These are phyloP conservation scores for Blastocladiella britannica DNA, from an alignment of 192 early-diverging fungal genomes.

Conservation along the genomic window DNA sequence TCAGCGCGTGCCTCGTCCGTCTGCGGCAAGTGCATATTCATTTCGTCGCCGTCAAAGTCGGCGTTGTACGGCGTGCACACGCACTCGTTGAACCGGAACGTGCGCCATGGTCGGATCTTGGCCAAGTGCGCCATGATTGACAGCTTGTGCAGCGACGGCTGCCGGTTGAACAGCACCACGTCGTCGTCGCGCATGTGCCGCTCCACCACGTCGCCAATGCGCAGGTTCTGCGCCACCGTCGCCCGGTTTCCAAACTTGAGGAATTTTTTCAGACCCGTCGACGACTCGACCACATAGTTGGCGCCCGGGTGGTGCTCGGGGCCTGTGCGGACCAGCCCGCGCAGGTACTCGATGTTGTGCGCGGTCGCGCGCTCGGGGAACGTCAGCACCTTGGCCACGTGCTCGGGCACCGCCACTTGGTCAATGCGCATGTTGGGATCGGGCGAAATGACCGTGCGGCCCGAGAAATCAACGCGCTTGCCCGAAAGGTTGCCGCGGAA, in stretches of 20 bases:
- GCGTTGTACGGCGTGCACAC: slow-evolving; percentile 99
- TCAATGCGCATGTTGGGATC: slow-evolving; percentile 97
- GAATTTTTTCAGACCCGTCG: slow-evolving; percentile 32
- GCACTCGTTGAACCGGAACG: slow-evolving; percentile 98
- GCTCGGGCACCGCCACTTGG: slow-evolving; percentile 78
- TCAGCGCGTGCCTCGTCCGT: slow-evolving; percentile 96
- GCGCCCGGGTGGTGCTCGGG: slow-evolving; percentile 83
- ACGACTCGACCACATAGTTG: slow-evolving; percentile 45
- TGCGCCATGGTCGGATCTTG: slow-evolving; percentile 80
- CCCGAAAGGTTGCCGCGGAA: slow-evolving; percentile 97
- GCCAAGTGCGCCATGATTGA: slow-evolving; percentile 93
- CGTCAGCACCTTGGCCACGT: slow-evolving; percentile 76
- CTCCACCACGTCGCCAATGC: slow-evolving; percentile 80
- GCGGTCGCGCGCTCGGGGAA: slow-evolving; percentile 87
- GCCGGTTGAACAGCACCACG: slow-evolving; percentile 94
- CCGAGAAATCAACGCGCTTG: slow-evolving; percentile 98
- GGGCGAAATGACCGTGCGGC: slow-evolving; percentile 94
- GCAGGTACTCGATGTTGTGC: slow-evolving; percentile 67
- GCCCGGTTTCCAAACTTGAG: slow-evolving; percentile 56
- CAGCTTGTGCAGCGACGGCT: slow-evolving; percentile 91
- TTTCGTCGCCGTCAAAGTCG: slow-evolving; percentile 99
- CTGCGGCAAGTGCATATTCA: slow-evolving; percentile 99
- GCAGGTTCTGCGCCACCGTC: slow-evolving; percentile 44
- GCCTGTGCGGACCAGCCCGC: slow-evolving; percentile 59
- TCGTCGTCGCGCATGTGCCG: slow-evolving; percentile 86